Percentiles rank a stretch among this genome's conserved stretches.
Conservation (phyloP, 768 basidiomycete species). For the Saitozyma sp. region DNA sequence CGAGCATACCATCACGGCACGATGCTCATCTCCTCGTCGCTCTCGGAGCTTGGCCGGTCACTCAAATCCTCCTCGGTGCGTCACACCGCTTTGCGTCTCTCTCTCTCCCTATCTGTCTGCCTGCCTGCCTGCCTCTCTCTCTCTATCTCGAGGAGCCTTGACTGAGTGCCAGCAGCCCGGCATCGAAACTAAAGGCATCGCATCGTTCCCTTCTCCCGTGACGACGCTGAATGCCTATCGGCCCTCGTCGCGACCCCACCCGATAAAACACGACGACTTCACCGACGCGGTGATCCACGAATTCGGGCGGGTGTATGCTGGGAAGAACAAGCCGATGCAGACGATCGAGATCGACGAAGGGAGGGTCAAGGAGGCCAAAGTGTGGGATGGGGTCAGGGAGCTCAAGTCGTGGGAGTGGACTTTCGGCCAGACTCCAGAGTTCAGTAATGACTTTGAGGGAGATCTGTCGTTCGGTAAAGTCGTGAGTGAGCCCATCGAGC, state of each 20-base stretch:
- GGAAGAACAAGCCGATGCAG: constrained; percentile 16
- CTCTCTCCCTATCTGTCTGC: too few species aligned
- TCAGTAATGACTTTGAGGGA: constrained; percentile 63
- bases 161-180: constrained; percentile 59
- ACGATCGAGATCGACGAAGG: constrained; percentile 57
- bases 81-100: not conserved
- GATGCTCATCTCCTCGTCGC: constrained; percentile 85
- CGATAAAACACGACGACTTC: constrained; percentile 70
- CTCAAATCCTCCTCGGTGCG: constrained; percentile 55
- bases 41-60: constrained; percentile 70
- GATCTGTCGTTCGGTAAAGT: constrained; percentile 55
- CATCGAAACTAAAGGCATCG: constrained; percentile 80
- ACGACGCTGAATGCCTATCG: constrained; percentile 63
- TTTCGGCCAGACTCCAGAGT: constrained; percentile 91
- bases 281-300: constrained; percentile 66
- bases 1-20: constrained; percentile 98
- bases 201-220: constrained; percentile 89
- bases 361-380: constrained; percentile 58
- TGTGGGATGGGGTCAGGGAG: constrained; percentile 69
- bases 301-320: constrained; percentile 57
- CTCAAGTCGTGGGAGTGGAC: constrained; percentile 87
- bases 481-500: constrained; percentile 50
- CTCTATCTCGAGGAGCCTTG: not conserved
- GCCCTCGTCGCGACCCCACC: constrained; percentile 52
- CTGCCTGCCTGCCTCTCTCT: not conserved